phyloP scores from a whole-genome alignment of 1,284 basidiomycete species.

The Pseudozyma pruni region DNA sequence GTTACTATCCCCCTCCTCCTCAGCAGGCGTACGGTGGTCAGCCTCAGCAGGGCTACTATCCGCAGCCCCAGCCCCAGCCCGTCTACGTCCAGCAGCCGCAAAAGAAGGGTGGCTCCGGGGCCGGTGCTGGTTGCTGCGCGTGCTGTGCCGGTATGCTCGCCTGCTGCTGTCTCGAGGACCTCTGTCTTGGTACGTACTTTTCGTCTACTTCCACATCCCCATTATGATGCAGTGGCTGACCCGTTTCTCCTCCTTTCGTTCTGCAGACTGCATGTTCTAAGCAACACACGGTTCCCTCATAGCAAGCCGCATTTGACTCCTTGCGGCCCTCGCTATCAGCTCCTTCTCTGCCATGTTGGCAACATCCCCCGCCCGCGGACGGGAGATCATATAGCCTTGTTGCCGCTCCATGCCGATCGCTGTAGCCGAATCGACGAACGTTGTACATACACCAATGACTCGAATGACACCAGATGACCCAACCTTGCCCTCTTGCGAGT shows the following conservation, averaged over 20 bases:
- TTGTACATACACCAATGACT: no score
- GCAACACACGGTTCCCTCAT: background rate
- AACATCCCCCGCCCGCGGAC: no score
- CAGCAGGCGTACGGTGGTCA: constrained; percentile 58
- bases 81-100: constrained; percentile 56
- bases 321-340: background rate
- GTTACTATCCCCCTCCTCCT: constrained; percentile 53
- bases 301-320: background rate
- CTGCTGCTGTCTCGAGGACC: constrained; percentile 55
- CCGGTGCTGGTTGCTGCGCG: constrained; percentile 36
- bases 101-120: constrained; percentile 37
- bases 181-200: constrained; percentile 43
- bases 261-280: constrained; percentile 48
- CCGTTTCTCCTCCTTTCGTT: background rate
- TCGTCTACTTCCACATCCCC: background rate
- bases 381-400: no score
- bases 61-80: constrained; percentile 53
- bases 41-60: constrained; percentile 51
- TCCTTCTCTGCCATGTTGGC: no score
- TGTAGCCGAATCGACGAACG: no score
- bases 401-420: no score
- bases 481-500: no score
- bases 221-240: background rate
- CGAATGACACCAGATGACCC: no score
- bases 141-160: constrained; percentile 59